These are phyloP conservation scores for Grosmannia serpens DNA, from an alignment of 2,329 filamentous ascomycete genomes.

Conservation along the genomic window DNA sequence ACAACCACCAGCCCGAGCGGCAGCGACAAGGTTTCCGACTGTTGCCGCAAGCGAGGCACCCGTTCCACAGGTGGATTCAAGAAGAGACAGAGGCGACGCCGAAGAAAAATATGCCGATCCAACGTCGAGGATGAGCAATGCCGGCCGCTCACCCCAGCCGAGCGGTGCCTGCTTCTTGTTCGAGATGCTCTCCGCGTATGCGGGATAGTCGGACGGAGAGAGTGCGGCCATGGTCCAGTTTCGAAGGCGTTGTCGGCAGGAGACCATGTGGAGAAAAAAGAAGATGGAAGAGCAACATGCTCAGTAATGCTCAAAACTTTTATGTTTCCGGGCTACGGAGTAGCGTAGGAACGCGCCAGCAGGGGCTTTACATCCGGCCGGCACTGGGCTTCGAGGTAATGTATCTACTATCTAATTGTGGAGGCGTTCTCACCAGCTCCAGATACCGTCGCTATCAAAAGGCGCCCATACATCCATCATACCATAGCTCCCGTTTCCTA, in stretches of 20 bases:
- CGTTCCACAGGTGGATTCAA: slow-evolving; percentile 19
- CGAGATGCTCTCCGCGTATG: neutral
- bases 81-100: slow-evolving; percentile 28
- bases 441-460: neutral
- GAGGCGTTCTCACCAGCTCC: neutral
- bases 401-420: too few species aligned
- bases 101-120: slow-evolving; percentile 32
- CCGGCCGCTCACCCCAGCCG: slow-evolving; percentile 31
- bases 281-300: too few species aligned
- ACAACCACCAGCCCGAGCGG: slow-evolving; percentile 23
- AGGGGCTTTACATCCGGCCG: neutral
- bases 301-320: neutral
- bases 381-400: too few species aligned
- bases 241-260: too few species aligned
- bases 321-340: neutral
- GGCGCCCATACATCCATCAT: slow-evolving; percentile 5
- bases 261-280: too few species aligned
- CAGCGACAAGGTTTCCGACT: slow-evolving; percentile 26
- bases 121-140: slow-evolving; percentile 34
- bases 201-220: slow-evolving; percentile 1
- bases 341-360: neutral
- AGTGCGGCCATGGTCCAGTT: neutral
- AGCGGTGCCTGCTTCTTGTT: slow-evolving; percentile 11
- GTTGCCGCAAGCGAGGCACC: slow-evolving; percentile 21
- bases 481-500: slow-evolving; percentile 3